phyloP scores from a whole-genome alignment of 225 moss, liverwort and hornwort genomes.

The Rhytidiadelphus loreus region DNA sequence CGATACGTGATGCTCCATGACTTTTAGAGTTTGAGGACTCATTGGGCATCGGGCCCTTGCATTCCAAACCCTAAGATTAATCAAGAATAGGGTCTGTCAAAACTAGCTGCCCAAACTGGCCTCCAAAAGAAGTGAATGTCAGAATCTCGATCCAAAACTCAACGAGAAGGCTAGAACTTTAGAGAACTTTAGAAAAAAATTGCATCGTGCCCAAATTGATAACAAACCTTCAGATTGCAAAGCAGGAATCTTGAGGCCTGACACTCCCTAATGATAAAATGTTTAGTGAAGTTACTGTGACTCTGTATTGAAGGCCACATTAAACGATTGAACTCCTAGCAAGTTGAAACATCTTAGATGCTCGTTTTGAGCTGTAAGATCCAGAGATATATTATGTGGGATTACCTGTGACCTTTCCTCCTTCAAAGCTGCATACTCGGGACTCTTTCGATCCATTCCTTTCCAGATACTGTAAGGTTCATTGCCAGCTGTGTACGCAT shows the following conservation, averaged over 20 bases:
- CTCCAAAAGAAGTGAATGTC: neutral
- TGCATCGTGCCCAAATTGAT: neutral
- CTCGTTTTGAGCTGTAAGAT: neutral
- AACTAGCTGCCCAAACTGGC: neutral
- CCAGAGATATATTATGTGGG: neutral
- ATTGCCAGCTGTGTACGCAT: conserved; percentile 78
- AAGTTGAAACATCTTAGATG: neutral
- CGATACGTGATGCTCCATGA: neutral
- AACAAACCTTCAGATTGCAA: neutral
- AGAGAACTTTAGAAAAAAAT: neutral
- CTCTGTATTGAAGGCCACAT: neutral
- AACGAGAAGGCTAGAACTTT: neutral
- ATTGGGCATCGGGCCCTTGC: neutral
- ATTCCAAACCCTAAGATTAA: neutral
- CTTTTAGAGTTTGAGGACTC: neutral
- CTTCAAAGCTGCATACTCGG: conserved; percentile 49
- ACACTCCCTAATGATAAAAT: neutral
- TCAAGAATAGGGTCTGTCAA: neutral
- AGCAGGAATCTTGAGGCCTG: neutral
- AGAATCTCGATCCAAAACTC: neutral
- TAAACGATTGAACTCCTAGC: neutral
- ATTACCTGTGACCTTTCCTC: conserved; percentile 75
- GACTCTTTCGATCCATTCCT: conserved; percentile 61
- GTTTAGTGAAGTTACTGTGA: neutral
- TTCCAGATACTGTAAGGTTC: conserved; percentile 74